A percentile compares a stretch with the other conserved stretches of the same genome.
Evolutionary conservation across 768 basidiomycete species (phyloP).

Genomic region (Trichaptum fuscoviolaceum): DNA sequence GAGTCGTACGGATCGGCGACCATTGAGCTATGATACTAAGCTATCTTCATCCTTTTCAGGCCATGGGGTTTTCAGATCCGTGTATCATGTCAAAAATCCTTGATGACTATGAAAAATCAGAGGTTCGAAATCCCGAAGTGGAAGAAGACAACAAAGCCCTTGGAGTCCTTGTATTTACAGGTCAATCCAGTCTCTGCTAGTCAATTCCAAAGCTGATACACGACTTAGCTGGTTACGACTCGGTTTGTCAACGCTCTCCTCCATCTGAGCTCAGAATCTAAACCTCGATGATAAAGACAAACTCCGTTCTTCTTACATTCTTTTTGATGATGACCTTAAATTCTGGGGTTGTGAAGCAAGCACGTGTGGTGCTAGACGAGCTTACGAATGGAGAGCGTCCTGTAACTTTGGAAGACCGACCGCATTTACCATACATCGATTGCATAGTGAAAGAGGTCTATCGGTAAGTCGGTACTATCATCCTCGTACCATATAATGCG

Average conservation of each 20-base stretch:
- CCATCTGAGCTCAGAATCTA: slow-evolving; percentile 9
- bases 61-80: not conserved
- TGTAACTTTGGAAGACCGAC: slow-evolving; percentile 8
- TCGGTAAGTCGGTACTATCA: slow-evolving; percentile 6
- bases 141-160: not conserved
- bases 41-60: not conserved
- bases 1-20: not conserved
- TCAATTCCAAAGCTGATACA: slow-evolving; percentile 46
- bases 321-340: slow-evolving; percentile 11
- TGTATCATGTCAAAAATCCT: not conserved
- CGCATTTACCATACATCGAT: slow-evolving; percentile 14
- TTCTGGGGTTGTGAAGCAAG: slow-evolving; percentile 11
- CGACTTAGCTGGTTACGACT: not conserved
- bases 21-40: not conserved
- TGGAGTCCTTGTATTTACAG: not conserved
- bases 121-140: not conserved
- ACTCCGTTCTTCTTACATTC: slow-evolving; percentile 23
- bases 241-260: slow-evolving; percentile 5
- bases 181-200: not conserved
- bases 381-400: slow-evolving; percentile 7
- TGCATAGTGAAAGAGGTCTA: slow-evolving; percentile 12
- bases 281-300: slow-evolving; percentile 25
- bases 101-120: not conserved
- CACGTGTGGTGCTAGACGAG: slow-evolving; percentile 10
- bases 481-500: not conserved